These are phyloP conservation scores for Aspergillus cristatus DNA, from an alignment of 495 filamentous ascomycete species.

Conservation along the genomic window DNA sequence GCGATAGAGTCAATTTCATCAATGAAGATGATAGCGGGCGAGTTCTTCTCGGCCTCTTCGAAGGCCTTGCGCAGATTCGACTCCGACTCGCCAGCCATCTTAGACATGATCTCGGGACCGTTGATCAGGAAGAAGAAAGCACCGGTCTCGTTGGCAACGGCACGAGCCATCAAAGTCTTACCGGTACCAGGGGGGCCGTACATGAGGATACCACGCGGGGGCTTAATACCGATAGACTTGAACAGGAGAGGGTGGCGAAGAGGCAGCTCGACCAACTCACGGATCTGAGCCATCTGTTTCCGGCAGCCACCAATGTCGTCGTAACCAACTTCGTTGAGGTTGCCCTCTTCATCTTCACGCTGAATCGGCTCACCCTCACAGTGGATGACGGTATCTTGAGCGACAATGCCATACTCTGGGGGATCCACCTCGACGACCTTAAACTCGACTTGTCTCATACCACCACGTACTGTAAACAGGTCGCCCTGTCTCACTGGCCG, in stretches of 20 bases:
- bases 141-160: slow-evolving; percentile 96
- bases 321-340: slow-evolving; percentile 97
- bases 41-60: slow-evolving; percentile 99
- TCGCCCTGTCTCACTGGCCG: slow-evolving; percentile 93
- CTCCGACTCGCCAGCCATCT: slow-evolving; percentile 99
- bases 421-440: slow-evolving; percentile 99
- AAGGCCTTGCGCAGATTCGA: slow-evolving; percentile 96
- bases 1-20: slow-evolving; percentile 99
- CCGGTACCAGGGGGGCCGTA: slow-evolving; percentile 96
- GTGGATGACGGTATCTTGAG: slow-evolving; percentile 97
- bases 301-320: slow-evolving; percentile 99
- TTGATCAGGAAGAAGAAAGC: slow-evolving; percentile 99
- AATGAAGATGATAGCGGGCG: slow-evolving; percentile 98
- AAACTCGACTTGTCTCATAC: slow-evolving; percentile 98
- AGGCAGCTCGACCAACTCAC: slow-evolving; percentile 95
- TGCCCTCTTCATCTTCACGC: slow-evolving; percentile 97
- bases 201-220: slow-evolving; percentile 94
- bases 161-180: slow-evolving; percentile 98
- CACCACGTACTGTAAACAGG: slow-evolving; percentile 91
- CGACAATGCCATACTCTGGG: slow-evolving; percentile 95
- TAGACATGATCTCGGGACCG: slow-evolving; percentile 98
- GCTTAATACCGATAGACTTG: slow-evolving; percentile 99
- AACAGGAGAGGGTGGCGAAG: slow-evolving; percentile 95
- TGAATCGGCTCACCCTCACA: slow-evolving; percentile 98
- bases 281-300: slow-evolving; percentile 99